Evolutionary conservation across 2,329 filamentous ascomycete species (phyloP).

Genomic region (Sordariomycetes sp.): DNA sequence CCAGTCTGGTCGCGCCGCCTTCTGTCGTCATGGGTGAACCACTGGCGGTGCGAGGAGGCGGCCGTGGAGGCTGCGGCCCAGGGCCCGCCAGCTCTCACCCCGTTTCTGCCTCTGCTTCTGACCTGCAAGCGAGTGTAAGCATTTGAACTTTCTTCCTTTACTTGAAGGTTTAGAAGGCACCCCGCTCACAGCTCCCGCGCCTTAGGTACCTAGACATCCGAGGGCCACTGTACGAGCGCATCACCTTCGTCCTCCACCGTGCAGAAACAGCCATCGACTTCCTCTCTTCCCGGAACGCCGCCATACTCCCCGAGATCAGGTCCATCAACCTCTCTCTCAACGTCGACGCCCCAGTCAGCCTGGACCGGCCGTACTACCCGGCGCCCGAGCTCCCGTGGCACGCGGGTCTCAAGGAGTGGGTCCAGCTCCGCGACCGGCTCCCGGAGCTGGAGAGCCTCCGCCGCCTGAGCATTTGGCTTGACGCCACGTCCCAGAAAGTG

Average conservation of each 20-base stretch:
- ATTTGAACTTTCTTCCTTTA: not conserved
- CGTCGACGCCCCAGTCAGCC: not conserved
- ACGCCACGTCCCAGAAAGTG: not conserved
- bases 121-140: not conserved
- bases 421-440: not conserved
- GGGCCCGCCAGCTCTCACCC: not conserved
- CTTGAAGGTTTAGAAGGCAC: not conserved
- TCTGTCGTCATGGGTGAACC: not conserved
- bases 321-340: not conserved
- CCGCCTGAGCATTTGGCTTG: not conserved
- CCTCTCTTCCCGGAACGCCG: not conserved
- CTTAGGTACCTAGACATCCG: not conserved
- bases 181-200: not conserved
- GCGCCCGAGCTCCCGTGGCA: not conserved
- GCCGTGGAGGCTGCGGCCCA: not conserved
- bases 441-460: not conserved
- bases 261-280: not conserved
- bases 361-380: not conserved
- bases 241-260: not conserved
- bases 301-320: not conserved
- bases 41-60: not conserved
- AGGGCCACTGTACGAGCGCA: not conserved
- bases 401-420: not conserved
- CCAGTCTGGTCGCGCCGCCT: not conserved
- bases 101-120: not conserved